Percentiles rank a stretch among this genome's conserved stretches.
Evolutionary conservation across 768 basidiomycete genomes (phyloP).

Genomic region (Podaxis sp.): DNA sequence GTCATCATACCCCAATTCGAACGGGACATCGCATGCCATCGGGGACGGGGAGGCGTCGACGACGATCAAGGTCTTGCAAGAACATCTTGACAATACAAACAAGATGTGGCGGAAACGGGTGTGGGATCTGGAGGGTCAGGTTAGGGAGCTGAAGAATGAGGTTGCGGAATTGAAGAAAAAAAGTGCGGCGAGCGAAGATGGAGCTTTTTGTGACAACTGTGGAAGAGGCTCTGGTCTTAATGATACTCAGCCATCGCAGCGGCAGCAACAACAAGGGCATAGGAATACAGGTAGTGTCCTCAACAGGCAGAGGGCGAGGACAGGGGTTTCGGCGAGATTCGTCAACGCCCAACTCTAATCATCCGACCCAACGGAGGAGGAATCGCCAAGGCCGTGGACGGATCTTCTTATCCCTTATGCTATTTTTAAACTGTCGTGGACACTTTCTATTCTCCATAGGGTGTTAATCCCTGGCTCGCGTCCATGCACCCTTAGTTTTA

Average conservation of each 20-base stretch:
- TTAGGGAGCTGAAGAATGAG: constrained; percentile 67
- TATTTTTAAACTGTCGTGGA: background rate
- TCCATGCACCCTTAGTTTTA: background rate
- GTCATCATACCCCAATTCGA: background rate
- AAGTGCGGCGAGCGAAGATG: constrained; percentile 23
- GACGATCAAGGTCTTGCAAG: constrained; percentile 51
- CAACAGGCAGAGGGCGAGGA: constrained; percentile 62
- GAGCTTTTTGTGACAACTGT: constrained; percentile 53
- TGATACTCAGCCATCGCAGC: background rate
- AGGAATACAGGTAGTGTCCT: constrained; percentile 36
- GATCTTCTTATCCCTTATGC: background rate
- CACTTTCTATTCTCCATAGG: background rate
- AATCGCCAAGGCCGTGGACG: background rate
- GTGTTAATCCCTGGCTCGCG: background rate
- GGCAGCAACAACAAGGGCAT: background rate
- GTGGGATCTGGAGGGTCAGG: constrained; percentile 71
- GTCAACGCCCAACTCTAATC: constrained; percentile 41
- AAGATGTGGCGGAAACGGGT: constrained; percentile 69
- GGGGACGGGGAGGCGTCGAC: constrained; percentile 16
- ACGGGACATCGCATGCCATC: background rate
- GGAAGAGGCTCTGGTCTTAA: constrained; percentile 30
- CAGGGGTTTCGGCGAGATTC: constrained; percentile 62
- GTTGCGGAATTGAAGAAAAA: constrained; percentile 45
- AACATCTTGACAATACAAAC: constrained; percentile 53
- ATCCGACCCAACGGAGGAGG: constrained; percentile 4